Evolutionary conservation across 1,284 basidiomycete genomes (phyloP).

Genomic region (Cystobasidiaceae sp.): DNA sequence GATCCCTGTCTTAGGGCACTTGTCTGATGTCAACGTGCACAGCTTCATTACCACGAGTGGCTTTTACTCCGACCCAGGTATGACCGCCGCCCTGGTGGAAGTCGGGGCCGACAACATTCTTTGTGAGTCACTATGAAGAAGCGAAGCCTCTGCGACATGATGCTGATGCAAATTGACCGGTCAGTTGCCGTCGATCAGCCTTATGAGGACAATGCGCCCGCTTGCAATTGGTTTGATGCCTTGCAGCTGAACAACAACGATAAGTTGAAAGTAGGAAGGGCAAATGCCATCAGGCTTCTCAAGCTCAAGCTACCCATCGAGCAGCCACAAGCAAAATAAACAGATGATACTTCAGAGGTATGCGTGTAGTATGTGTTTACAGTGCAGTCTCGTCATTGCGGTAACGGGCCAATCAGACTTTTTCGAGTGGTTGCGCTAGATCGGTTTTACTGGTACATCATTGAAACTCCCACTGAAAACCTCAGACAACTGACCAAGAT

Average conservation of each 20-base stretch:
- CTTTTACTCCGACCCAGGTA: conserved; percentile 16
- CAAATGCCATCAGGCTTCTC: conserved; percentile 4
- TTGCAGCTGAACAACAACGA: conserved; percentile 16
- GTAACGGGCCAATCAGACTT: too few relatives aligned
- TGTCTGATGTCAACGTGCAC: too few relatives aligned
- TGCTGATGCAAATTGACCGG: too few relatives aligned
- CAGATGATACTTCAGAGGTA: too few relatives aligned
- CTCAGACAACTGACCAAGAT: too few relatives aligned
- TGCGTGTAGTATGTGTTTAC: too few relatives aligned
- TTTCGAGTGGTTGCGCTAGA: too few relatives aligned
- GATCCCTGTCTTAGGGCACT: not conserved
- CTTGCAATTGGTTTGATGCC: conserved; percentile 17
- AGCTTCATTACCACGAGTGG: conserved; percentile 19
- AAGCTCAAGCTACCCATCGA: conserved; percentile 8
- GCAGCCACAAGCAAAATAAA: not conserved
- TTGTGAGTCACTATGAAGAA: not conserved
- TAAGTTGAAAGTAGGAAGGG: conserved; percentile 9
- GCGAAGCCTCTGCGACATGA: too few relatives aligned
- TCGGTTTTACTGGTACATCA: too few relatives aligned
- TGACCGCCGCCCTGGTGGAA: conserved; percentile 13
- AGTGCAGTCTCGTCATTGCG: too few relatives aligned
- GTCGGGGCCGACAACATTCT: conserved; percentile 15
- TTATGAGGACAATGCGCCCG: conserved; percentile 7
- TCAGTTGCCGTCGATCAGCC: conserved; percentile 20
- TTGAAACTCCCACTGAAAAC: too few relatives aligned